Evolutionary conservation across 1,284 basidiomycete species (phyloP), one percentile per base, ranked within the genome.

Genomic region (Rhizopogon hawkerae): DNA sequence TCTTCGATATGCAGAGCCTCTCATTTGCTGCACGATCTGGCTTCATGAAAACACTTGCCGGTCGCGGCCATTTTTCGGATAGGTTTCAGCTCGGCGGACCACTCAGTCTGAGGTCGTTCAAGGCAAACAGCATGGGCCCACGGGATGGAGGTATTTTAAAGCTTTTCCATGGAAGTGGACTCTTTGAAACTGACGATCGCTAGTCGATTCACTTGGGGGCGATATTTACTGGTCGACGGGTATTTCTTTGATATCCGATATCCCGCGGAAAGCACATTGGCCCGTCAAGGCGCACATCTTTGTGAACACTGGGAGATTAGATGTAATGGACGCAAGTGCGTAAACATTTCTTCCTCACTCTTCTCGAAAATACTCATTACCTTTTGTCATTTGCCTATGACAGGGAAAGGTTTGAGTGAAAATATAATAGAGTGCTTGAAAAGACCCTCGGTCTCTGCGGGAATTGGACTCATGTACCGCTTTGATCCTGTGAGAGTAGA

Each of bases 51-150:
- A 74, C 77, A 31, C 60, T 87, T 3, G 61, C 64, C 5, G 62
- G 66, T 11, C 68, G 69, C 11, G 71, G 79, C 23, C 75, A 77
- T 45, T 87, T 89, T 62, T 81, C 77, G 33, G 96, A 99, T 67
- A 80, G 92, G 3, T 95, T 94, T 64, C 93, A 95, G 58, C 76
- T 98, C 0, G 96, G 95, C 24, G 96, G 95, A 0, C 93, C 96
- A 0, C 83, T 87, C n/a, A 89, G 82, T 43, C 75, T 98, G 2
- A 76, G 96, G 23, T 85, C 87, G 53, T 98, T 97, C 74, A 81
- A 81, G 51, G 75, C 81, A 24, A 94, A 92, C 59, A 79, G 85
- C 0, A 74, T 98, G 65, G 96, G 96, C 0, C 84, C 89, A 1
- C 77, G 80, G 29, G 91, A 95, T 59, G 79, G 82, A 23, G 61